Evolutionary conservation across 768 basidiomycete genomes (phyloP).

Genomic region (Pulveroboletus sp.): DNA sequence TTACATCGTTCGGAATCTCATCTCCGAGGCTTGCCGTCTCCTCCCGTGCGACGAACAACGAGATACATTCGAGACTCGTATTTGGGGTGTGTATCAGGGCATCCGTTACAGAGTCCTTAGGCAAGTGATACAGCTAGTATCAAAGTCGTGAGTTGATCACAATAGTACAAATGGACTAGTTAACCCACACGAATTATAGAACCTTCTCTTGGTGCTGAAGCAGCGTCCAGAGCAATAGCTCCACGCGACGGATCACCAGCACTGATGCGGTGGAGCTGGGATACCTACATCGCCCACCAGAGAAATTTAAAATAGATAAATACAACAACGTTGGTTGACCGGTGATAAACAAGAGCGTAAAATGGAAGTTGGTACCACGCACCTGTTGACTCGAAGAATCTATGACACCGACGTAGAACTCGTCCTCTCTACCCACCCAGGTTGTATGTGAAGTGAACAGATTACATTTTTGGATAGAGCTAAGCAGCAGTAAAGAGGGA

Average conservation of each 20-base stretch:
- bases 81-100: constrained; percentile 1
- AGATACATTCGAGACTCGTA: constrained; percentile 13
- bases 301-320: no score
- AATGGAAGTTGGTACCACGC: neutral
- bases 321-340: neutral
- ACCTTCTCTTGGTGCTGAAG: constrained; percentile 47
- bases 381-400: constrained; percentile 15
- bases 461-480: constrained; percentile 41
- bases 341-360: neutral
- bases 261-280: constrained; percentile 51
- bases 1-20: neutral
- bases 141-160: neutral
- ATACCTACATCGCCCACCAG: constrained; percentile 28
- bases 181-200: constrained; percentile 45
- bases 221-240: constrained; percentile 54
- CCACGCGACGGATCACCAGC: constrained; percentile 73
- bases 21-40: neutral
- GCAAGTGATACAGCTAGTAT: constrained; percentile 42
- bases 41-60: constrained; percentile 24
- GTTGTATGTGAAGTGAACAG: constrained; percentile 22
- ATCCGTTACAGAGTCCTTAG: constrained; percentile 16
- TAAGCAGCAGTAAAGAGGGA: constrained; percentile 57
- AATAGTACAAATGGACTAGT: neutral
- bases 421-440: constrained; percentile 45
- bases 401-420: constrained; percentile 51